Conservation (phyloP, 2,329 filamentous ascomycete species). For the Verticillium alfalfae region DNA sequence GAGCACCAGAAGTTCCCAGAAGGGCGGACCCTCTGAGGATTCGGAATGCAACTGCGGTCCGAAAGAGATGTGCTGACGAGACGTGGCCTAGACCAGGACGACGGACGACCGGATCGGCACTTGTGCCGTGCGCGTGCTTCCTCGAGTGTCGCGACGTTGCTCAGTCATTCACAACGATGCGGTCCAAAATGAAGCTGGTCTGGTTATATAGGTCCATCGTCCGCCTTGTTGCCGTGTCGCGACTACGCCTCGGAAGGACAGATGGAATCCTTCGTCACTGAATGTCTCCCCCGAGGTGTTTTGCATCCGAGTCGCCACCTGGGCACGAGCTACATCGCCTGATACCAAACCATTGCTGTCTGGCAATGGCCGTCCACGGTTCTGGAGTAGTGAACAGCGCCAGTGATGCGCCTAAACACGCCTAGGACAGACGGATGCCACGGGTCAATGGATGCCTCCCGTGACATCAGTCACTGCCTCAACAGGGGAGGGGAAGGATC, state of each 20-base stretch:
- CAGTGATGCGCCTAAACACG: background rate
- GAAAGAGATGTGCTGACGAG: background rate
- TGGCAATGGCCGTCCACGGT: background rate
- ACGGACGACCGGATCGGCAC: background rate
- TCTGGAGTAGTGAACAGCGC: background rate
- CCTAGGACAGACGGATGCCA: background rate
- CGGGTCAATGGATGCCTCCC: background rate
- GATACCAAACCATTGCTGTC: background rate
- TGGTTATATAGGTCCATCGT: background rate
- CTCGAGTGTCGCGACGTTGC: background rate
- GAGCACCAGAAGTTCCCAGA: background rate
- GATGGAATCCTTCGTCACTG: background rate
- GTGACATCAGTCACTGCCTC: background rate
- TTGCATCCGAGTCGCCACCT: background rate
- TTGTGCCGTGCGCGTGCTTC: background rate
- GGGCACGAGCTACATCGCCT: background rate
- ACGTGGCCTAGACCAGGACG: background rate
- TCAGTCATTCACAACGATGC: background rate
- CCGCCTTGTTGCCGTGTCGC: background rate
- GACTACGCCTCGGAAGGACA: background rate
- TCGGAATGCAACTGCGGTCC: background rate
- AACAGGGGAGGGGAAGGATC: background rate
- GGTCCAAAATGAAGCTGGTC: background rate
- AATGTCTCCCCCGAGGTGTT: background rate
- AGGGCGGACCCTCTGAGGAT: background rate